Base-by-base conservation (phyloP, 2,329 filamentous ascomycete species). In the Rhynchosporium graminicola region DNA sequence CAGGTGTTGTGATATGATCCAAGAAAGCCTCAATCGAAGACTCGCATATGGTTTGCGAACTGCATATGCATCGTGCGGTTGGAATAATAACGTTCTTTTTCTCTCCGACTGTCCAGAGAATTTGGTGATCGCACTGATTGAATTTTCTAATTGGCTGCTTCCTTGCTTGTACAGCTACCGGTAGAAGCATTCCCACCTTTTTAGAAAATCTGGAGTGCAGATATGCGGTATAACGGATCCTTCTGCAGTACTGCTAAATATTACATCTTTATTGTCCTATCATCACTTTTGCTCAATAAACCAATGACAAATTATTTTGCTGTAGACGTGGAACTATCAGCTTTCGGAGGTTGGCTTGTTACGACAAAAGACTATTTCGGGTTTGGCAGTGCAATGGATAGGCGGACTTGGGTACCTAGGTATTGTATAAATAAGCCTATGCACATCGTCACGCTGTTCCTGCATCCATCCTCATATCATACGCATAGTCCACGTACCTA, bases 151-250 rank as follows among this genome's bases (percentile, higher is more conserved):
- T 31, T 20, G n/a, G n/a, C 2, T 51, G 50, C n/a, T 40, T 52
- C 50, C 51, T 13, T 40, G 51, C 33, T 54, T 20, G 9, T 42
- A 54, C 50, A 26, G 33, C 36, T 28, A 20, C 20, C 20, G n/a
- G 33, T 20, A 52, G 36, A 38, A 52, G 38, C 15, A 42, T 52
- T 52, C 15, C 51, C 51, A 54, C 51, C 28, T 28, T 20, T 42
- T 4, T 48, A 28, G 51, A 10, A 42, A 20, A 54, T 54, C 51
- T 26, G 51, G 36, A 54, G 51, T 54, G 51, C 51, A 54, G 33
- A 40, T 12, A 26, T 10, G 33, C 13, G 20, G 50, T 33, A 26
- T 36, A 38, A 38, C 51, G n/a, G 26, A 36, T 5, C 33, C 33
- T 36, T 5, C 33, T 6, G 33, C 5, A 5, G 5, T 36, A 36